Base-by-base conservation (phyloP, 2,329 filamentous ascomycete species). In the Fusarium poae region DNA sequence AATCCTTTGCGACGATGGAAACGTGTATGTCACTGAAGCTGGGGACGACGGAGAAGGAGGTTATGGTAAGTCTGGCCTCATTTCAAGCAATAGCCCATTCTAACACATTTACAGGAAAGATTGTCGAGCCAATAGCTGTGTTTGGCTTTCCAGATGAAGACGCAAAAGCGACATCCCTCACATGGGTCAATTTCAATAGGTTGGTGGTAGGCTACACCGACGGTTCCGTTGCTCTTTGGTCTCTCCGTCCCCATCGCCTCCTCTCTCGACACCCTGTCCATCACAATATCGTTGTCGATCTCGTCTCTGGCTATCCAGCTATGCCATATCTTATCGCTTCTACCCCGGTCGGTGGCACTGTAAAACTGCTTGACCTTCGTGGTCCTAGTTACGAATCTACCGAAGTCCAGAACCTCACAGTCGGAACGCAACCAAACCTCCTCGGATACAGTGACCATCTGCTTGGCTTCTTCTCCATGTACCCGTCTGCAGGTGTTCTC, bases 211-310 rank as follows among this genome's bases (percentile, higher is more conserved):
- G 85, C 49, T 86, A 88, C 72, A 82, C 81, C 0, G 87, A 89
- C 62, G 87, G 87, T 32, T 86, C 84, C 21, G 78, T 89, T 35
- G 81, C 81, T 21, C 77, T 88, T 13, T 89, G 86, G 86, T 88
- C 86, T 13, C 71, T 89, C 42, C 79, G 79, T 39, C 86, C 86
- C 1, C 77, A 74, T 44, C 76, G 79, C 27, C 76, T 87, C 51
- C 78, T 89, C 29, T 82, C 83, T 42, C 82, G 86, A 4, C 82
- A 86, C 49, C 80, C 83, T 6, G 79, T 85, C n/a, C 86, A 89
- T 70, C 82, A 83, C 62, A 86, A 82, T 49, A 77, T 82, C 54
- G 79, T 89, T 6, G 80, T 88, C 62, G 85, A 88, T 68, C 81
- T 89, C 32, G 81, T 81, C 59, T 85, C 85, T 0, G 85, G 82